These are phyloP conservation scores for Globisporangium perplexum DNA, from an alignment of 352 stramenopile species.

Conservation along the genomic window DNA sequence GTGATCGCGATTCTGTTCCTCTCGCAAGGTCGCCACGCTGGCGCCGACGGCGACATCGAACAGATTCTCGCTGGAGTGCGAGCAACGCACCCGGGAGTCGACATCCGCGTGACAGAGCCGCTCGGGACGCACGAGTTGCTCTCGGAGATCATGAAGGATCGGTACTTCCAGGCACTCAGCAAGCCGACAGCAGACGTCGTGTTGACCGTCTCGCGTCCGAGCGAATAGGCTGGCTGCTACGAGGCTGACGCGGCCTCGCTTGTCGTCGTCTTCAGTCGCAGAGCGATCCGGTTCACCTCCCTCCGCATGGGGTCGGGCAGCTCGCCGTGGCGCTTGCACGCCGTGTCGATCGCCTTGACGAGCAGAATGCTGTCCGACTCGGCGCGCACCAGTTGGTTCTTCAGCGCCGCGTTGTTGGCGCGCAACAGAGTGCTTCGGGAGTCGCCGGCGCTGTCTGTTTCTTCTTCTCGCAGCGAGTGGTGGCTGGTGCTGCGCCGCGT, in stretches of 20 bases:
- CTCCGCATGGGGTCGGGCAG: conserved; percentile 42
- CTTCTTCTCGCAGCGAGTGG: background rate
- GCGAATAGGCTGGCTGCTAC: conserved; percentile 1
- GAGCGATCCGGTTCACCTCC: conserved; percentile 52
- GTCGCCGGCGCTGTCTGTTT: background rate
- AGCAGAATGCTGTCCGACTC: conserved; percentile 60
- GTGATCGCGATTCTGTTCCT: conserved; percentile 76
- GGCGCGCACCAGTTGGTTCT: conserved; percentile 54
- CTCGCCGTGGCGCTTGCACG: conserved; percentile 44
- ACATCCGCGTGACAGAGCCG: conserved; percentile 58
- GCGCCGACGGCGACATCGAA: conserved; percentile 72
- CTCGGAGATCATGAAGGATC: conserved; percentile 57
- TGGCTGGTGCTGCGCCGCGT: background rate
- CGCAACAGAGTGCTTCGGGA: conserved; percentile 22
- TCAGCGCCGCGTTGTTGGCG: conserved; percentile 42
- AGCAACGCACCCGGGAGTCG: conserved; percentile 30
- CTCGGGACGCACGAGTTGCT: conserved; percentile 60
- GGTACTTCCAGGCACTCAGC: conserved; percentile 34
- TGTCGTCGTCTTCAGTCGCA: conserved; percentile 24
- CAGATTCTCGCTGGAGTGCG: conserved; percentile 54
- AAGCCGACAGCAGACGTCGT: conserved; percentile 21
- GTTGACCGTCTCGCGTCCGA: conserved; percentile 1
- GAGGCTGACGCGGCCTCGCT: background rate
- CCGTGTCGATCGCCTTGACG: conserved; percentile 54
- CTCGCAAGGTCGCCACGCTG: conserved; percentile 66